A percentile compares a stretch with the other conserved stretches of the same genome.
Evolutionary conservation across 2,329 filamentous ascomycete genomes (phyloP).

Genomic region (Xylaria multiplex): DNA sequence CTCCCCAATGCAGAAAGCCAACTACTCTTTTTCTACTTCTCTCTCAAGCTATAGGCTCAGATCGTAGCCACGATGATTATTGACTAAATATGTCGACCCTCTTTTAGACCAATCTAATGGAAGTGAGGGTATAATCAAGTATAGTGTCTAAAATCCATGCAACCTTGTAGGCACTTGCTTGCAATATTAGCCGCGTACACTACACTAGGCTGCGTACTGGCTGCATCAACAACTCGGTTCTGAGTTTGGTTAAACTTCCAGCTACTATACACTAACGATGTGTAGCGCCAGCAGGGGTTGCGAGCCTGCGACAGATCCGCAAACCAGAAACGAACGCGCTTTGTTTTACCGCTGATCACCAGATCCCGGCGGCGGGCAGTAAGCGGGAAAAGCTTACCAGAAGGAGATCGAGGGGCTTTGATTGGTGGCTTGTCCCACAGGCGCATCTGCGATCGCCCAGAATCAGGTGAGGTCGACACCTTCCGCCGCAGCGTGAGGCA

Average conservation of each 20-base stretch:
- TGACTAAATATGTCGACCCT: too few species aligned
- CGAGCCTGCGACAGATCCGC: constrained; percentile 51
- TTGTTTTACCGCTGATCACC: constrained; percentile 41
- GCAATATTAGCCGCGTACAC: not conserved
- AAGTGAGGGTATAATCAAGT: too few species aligned
- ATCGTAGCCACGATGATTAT: too few species aligned
- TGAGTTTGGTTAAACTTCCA: not conserved
- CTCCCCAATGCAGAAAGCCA: too few species aligned
- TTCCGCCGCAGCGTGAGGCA: constrained; percentile 39
- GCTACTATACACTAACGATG: constrained; percentile 25
- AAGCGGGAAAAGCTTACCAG: constrained; percentile 11
- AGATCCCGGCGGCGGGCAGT: constrained; percentile 17
- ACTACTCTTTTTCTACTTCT: too few species aligned
- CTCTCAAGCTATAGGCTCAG: too few species aligned
- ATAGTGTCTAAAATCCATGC: not conserved
- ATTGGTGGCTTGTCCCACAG: constrained; percentile 32
- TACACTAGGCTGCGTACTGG: not conserved
- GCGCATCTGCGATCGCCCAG: constrained; percentile 44
- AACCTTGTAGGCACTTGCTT: not conserved
- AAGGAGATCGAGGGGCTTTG: constrained; percentile 18
- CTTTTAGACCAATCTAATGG: too few species aligned
- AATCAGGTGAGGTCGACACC: constrained; percentile 45
- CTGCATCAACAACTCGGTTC: not conserved
- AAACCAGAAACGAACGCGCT: constrained; percentile 47
- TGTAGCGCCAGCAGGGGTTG: constrained; percentile 39